Base-by-base conservation (phyloP, 495 filamentous ascomycete species). In the Hypoxylon intermedium region DNA sequence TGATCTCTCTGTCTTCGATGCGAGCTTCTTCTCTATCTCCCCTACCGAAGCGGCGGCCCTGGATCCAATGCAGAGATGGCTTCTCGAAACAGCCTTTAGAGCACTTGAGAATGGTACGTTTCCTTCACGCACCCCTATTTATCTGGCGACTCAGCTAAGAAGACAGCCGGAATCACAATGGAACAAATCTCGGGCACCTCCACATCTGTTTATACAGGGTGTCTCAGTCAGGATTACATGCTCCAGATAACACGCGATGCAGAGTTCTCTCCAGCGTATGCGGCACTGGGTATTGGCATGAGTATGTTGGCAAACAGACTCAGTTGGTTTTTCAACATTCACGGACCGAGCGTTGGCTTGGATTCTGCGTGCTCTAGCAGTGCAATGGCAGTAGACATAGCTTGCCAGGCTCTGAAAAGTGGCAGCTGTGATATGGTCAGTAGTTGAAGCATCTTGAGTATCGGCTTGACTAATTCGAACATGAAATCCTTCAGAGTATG, bases 351-450 rank as follows among this genome's bases (percentile, higher is more conserved):
- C 43, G 83, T 86, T 66, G 87, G 82, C 43, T 74, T 91, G 15
- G 88, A 91, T 69, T 93, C 91, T 2, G 91, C 91, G 6, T 93
- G 89, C 68, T 92, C 89, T 5, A 89, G 86, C 19, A 86, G 84
- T 11, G 50, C 73, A 33, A 63, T 68, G 5, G 75, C 70, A 1
- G 21, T 77, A 5, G 75, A 92, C 56, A 71, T 89, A 15, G 89
- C 89, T 13, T 91, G 89, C 67, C 89, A 87, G 55, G 81, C 85
- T 0, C 74, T 92, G 1, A 84, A 84, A 77, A 78, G 75, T 21
- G 66, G 69, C 0, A 19, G 24, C 11, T 55, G 58, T 26, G 50
- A 66, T 6, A 65, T 54, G 49, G 60, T 65, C 24, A 15, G 49
- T 50, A 2, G 11, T 34, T 16, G 31, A 5, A 6, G 40, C 15